A percentile compares a stretch with the other conserved stretches of the same genome.
Conservation (phyloP, 2,329 filamentous ascomycete genomes). For the Paracorniculantispora psalliotae region DNA sequence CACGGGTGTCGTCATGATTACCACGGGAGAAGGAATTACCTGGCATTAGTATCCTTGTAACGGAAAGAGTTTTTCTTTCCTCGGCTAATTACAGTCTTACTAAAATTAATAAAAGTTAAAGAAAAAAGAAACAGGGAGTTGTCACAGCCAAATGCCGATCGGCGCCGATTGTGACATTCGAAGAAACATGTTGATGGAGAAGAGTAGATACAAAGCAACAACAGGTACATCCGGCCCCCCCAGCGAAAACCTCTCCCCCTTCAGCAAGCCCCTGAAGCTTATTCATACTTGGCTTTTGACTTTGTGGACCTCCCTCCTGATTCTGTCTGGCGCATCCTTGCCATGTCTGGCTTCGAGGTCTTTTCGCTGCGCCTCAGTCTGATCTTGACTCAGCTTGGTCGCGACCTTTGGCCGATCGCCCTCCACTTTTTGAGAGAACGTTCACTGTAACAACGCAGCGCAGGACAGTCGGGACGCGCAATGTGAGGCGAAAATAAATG, state of each 20-base stretch:
- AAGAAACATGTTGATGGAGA: no score
- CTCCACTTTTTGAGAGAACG: not conserved
- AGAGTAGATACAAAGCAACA: not conserved
- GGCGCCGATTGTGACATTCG: not conserved
- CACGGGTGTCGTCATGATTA: constrained; percentile 1
- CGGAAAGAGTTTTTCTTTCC: not conserved
- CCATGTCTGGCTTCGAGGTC: not conserved
- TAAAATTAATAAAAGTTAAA: not conserved
- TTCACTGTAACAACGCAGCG: not conserved
- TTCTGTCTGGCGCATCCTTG: not conserved
- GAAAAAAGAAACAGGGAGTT: not conserved
- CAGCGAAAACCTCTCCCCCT: not conserved
- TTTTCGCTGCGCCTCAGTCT: not conserved
- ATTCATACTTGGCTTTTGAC: not conserved
- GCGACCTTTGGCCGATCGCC: not conserved
- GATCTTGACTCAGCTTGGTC: not conserved
- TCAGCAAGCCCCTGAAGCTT: not conserved
- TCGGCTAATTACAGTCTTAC: no score
- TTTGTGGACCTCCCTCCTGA: not conserved
- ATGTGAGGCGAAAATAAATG: not conserved
- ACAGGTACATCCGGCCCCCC: not conserved
- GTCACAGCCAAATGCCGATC: not conserved
- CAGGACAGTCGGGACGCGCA: not conserved
- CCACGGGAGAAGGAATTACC: not conserved
- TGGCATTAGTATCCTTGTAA: not conserved